Evolutionary conservation across 768 basidiomycete genomes (phyloP).

Genomic region (Pilatotrama ljubarskyi): DNA sequence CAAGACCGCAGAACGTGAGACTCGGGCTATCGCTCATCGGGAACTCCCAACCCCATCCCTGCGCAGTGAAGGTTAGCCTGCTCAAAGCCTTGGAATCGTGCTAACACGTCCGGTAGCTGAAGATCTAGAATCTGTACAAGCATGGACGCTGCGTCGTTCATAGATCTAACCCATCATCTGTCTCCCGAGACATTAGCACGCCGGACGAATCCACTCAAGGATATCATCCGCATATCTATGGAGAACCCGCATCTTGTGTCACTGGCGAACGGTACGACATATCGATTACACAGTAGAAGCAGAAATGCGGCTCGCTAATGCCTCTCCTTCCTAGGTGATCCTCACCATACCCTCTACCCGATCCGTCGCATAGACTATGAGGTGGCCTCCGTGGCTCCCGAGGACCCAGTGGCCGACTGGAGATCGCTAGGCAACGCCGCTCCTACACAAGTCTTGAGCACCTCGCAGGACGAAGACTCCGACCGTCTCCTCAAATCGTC

Average conservation of each 20-base stretch:
- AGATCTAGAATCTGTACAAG: no score
- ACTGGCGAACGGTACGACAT: constrained; percentile 35
- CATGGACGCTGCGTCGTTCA: neutral
- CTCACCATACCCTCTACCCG: constrained; percentile 35
- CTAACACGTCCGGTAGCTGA: neutral
- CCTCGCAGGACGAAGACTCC: constrained; percentile 25
- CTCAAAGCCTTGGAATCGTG: no score
- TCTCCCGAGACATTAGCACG: constrained; percentile 33
- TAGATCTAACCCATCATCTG: constrained; percentile 37
- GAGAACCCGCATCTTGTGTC: constrained; percentile 31
- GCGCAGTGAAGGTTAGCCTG: no score
- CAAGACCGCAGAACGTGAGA: no score
- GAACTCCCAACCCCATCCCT: no score
- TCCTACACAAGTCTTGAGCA: constrained; percentile 25
- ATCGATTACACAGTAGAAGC: neutral
- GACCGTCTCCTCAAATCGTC: constrained; percentile 28
- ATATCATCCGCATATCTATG: constrained; percentile 30
- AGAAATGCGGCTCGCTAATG: neutral
- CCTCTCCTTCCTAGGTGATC: constrained; percentile 31
- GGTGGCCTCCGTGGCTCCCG: constrained; percentile 29
- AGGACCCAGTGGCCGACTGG: constrained; percentile 35
- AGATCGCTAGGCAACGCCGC: constrained; percentile 20
- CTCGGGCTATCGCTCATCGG: no score
- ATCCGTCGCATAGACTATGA: constrained; percentile 34
- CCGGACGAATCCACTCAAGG: constrained; percentile 36